phyloP scores from a whole-genome alignment of 306 rosid genomes.

The Vigna radiata region DNA sequence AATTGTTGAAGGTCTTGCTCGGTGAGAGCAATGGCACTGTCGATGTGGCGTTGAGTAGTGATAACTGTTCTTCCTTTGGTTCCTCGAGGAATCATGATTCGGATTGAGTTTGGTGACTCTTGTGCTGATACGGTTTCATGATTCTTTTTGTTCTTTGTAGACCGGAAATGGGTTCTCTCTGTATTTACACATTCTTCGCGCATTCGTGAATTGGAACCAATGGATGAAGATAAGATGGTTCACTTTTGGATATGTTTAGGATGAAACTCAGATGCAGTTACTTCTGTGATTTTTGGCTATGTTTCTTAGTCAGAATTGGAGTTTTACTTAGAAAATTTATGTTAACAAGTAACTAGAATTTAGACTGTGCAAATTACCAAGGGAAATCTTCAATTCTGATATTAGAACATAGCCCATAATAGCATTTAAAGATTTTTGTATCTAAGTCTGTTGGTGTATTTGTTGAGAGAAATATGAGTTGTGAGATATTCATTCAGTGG shows the following conservation, averaged over 20 bases:
- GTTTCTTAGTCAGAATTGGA: background rate
- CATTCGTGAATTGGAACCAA: background rate
- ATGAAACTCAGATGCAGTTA: background rate
- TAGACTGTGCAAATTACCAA: background rate
- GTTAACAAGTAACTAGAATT: background rate
- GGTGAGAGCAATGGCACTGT: conserved; percentile 35
- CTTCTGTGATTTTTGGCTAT: background rate
- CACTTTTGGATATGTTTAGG: background rate
- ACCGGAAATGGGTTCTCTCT: background rate
- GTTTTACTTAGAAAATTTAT: background rate
- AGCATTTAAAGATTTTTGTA: background rate
- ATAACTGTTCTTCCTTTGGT: conserved; percentile 54
- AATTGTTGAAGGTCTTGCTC: conserved; percentile 58
- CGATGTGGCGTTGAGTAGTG: conserved; percentile 26
- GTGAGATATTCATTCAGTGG: background rate
- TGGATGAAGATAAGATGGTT: background rate
- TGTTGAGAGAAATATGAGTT: background rate
- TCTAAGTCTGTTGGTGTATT: background rate
- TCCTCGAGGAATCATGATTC: conserved; percentile 44
- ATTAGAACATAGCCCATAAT: background rate
- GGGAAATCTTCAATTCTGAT: background rate
- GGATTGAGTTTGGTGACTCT: conserved; percentile 6
- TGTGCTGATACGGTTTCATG: background rate
- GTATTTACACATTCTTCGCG: background rate
- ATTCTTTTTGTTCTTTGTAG: conserved; percentile 27